Percentiles rank a stretch among this genome's conserved stretches.
Evolutionary conservation across 345 rosid species (phyloP).

Genomic region (Rhodamnia rubescens): DNA sequence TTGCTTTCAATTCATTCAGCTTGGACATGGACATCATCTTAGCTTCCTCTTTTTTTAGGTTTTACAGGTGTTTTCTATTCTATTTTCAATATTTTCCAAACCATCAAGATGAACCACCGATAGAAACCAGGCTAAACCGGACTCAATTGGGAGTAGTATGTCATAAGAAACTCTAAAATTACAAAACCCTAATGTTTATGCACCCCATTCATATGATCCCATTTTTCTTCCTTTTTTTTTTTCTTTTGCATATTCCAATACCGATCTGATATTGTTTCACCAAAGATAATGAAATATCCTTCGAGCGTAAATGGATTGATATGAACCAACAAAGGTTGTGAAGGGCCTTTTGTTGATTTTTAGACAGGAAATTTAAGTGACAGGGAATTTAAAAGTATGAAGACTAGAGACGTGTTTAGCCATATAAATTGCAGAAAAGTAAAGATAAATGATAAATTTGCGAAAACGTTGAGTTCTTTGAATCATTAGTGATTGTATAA

Average conservation of each 20-base stretch:
- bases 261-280: not conserved
- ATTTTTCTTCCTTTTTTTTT: not conserved
- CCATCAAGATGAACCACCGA: not conserved
- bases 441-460: not conserved
- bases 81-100: not conserved
- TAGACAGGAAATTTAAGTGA: not conserved
- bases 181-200: not conserved
- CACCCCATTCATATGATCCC: not conserved
- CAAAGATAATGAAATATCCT: not conserved
- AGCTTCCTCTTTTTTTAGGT: not conserved
- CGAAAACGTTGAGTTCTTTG: not conserved
- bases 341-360: not conserved
- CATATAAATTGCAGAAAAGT: not conserved
- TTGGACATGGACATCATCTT: not conserved
- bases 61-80: not conserved
- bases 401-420: not conserved
- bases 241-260: not conserved
- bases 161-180: not conserved
- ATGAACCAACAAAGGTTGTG: rapidly evolving
- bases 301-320: not conserved
- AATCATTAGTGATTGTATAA: not conserved
- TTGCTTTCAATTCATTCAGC: no score
- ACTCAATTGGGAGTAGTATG: no score
- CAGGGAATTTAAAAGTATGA: not conserved
- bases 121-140: not conserved